A percentile compares a stretch with the other conserved stretches of the same genome.
These are phyloP conservation scores for Colletotrichum melonis DNA, from an alignment of 2,329 filamentous ascomycete species.

Conservation along the genomic window DNA sequence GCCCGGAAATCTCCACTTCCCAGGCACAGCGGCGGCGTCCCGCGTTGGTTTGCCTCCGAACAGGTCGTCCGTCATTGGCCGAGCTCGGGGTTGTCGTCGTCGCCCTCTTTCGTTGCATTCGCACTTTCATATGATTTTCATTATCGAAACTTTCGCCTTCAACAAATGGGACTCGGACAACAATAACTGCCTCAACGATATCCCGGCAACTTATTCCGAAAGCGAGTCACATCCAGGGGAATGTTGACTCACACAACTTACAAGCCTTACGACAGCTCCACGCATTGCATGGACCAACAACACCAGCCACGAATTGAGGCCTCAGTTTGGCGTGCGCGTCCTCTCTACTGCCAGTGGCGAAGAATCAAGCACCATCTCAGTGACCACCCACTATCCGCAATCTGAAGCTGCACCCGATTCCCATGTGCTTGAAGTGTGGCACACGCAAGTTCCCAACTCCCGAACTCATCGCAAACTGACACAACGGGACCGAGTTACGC, in stretches of 20 bases:
- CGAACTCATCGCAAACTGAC: constrained; percentile 6
- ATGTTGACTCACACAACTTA: constrained; percentile 21
- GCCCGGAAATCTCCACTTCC: neutral
- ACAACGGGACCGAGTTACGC: constrained; percentile 20
- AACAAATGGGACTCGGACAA: neutral
- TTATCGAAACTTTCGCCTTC: neutral
- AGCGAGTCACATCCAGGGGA: constrained; percentile 9
- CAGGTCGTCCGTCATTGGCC: neutral
- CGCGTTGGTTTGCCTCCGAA: neutral
- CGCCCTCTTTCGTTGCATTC: neutral
- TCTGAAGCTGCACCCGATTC: neutral
- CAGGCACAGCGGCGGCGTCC: neutral
- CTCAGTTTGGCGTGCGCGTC: constrained; percentile 27
- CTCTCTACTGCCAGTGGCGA: constrained; percentile 21
- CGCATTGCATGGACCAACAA: constrained; percentile 2
- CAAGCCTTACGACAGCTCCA: constrained; percentile 20
- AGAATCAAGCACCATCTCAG: constrained; percentile 4
- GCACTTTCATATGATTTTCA: neutral
- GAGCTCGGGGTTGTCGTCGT: neutral
- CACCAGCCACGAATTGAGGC: constrained; percentile 1
- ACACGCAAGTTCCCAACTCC: neutral
- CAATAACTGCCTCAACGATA: neutral
- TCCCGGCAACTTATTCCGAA: constrained; percentile 8
- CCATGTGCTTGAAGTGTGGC: constrained; percentile 2
- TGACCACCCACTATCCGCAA: neutral